Evolutionary conservation across 805 yeast species (phyloP).

Genomic region (Candida silvatica): DNA sequence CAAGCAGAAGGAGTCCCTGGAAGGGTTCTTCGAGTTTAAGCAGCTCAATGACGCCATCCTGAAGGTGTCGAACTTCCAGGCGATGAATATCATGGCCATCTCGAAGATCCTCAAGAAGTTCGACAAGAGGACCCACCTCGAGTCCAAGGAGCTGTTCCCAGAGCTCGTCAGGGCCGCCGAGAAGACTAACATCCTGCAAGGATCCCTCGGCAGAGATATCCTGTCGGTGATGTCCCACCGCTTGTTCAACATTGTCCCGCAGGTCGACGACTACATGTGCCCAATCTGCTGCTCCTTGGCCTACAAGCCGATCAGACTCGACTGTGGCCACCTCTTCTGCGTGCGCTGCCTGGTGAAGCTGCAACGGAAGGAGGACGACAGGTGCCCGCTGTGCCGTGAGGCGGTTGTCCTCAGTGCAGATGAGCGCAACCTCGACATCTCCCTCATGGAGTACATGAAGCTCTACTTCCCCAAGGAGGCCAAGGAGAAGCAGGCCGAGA

Average conservation of each 20-base stretch:
- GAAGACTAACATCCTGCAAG: constrained; percentile 14
- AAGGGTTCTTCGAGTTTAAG: constrained; percentile 42
- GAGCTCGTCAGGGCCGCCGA: constrained; percentile 12
- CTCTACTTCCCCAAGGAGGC: constrained; percentile 59
- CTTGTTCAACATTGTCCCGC: constrained; percentile 54
- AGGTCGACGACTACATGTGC: constrained; percentile 67
- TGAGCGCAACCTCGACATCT: constrained; percentile 47
- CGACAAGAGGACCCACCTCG: constrained; percentile 59
- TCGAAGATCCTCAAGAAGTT: constrained; percentile 66
- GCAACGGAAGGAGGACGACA: constrained; percentile 47
- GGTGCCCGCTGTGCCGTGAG: constrained; percentile 63
- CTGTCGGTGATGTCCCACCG: constrained; percentile 48
- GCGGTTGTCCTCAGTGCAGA: constrained; percentile 50
- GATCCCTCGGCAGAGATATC: constrained; percentile 42
- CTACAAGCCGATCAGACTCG: constrained; percentile 58
- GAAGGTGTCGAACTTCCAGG: constrained; percentile 50
- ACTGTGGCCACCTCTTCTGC: constrained; percentile 64
- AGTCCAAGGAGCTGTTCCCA: constrained; percentile 39
- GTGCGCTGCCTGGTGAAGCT: constrained; percentile 63
- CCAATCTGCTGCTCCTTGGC: constrained; percentile 68
- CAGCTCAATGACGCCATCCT: constrained; percentile 45
- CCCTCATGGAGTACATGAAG: constrained; percentile 44
- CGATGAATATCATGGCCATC: constrained; percentile 55
- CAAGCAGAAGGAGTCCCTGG: constrained; percentile 34
- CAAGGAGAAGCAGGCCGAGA: constrained; percentile 49